A percentile compares a stretch with the other conserved stretches of the same genome.
Conservation (phyloP, 2,329 filamentous ascomycete species). For the Colletotrichum musae region DNA sequence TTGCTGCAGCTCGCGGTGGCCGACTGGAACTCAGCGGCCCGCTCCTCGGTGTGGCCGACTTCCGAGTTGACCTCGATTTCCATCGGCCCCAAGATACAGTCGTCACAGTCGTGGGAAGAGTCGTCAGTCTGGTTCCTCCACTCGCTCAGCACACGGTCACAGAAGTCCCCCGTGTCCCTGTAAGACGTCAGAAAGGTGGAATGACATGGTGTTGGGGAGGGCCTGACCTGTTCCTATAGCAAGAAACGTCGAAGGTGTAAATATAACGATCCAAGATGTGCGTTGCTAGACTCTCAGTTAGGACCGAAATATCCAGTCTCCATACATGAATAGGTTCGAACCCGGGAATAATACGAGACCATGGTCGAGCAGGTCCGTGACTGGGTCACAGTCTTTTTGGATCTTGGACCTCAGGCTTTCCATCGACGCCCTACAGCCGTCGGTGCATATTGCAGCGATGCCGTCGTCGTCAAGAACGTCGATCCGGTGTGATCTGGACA, state of each 20-base stretch:
- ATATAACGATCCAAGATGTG: conserved; percentile 5
- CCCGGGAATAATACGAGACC: not conserved
- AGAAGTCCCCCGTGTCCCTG: not conserved
- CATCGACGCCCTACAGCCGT: not conserved
- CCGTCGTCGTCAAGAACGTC: conserved; percentile 7
- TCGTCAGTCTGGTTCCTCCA: not conserved
- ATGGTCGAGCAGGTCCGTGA: not conserved
- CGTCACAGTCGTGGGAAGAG: not conserved
- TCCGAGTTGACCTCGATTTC: conserved; percentile 3
- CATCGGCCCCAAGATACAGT: conserved; percentile 8
- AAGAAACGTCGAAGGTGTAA: conserved; percentile 9
- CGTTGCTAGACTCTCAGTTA: not conserved
- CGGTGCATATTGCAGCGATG: not conserved
- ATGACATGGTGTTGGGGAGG: not conserved
- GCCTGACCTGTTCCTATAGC: not conserved
- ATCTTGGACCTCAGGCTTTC: not conserved
- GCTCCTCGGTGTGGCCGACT: not conserved
- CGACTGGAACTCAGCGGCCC: not conserved
- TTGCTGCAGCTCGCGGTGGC: not conserved
- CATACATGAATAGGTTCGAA: not conserved
- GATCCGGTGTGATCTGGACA: not conserved
- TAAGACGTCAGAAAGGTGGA: not conserved
- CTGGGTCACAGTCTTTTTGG: not conserved
- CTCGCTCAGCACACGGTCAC: not conserved
- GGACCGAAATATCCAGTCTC: not conserved